phyloP scores from a whole-genome alignment of 2,329 filamentous ascomycete genomes.

The Mycosphaerelloides madeirae region DNA sequence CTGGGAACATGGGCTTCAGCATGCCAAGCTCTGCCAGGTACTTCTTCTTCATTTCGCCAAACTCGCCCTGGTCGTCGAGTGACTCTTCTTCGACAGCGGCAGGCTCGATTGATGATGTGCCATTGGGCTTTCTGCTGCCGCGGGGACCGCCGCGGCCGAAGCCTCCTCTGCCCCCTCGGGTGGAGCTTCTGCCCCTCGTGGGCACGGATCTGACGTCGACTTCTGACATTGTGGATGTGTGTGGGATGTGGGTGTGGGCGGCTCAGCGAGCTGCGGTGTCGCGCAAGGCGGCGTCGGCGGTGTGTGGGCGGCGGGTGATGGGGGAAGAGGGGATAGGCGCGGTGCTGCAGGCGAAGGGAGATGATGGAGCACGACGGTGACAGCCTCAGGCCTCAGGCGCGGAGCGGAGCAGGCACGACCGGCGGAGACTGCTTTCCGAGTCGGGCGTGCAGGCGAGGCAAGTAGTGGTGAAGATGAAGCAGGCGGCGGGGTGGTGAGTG shows the following conservation, averaged over 20 bases:
- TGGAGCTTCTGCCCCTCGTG: slow-evolving; percentile 82
- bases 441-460: too few species aligned
- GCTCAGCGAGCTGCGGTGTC: neutral
- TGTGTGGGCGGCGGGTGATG: neutral
- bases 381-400: too few species aligned
- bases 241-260: slow-evolving; percentile 5
- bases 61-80: slow-evolving; percentile 78
- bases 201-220: slow-evolving; percentile 77
- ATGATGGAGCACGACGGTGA: too few species aligned
- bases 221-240: slow-evolving; percentile 73
- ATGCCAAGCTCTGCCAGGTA: slow-evolving; percentile 73
- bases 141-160: slow-evolving; percentile 51
- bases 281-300: neutral
- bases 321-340: slow-evolving; percentile 1
- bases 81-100: slow-evolving; percentile 54
- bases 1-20: slow-evolving; percentile 88
- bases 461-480: too few species aligned
- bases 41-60: slow-evolving; percentile 86
- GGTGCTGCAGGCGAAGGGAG: neutral
- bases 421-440: too few species aligned
- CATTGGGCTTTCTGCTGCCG: slow-evolving; percentile 33
- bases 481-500: too few species aligned
- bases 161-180: slow-evolving; percentile 75
- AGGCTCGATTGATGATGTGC: slow-evolving; percentile 62
- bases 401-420: too few species aligned